Percentiles rank a stretch among this genome's conserved stretches.
These are phyloP conservation scores for Colletotrichum endophyticum DNA, from an alignment of 2,329 filamentous ascomycete genomes.

Conservation along the genomic window DNA sequence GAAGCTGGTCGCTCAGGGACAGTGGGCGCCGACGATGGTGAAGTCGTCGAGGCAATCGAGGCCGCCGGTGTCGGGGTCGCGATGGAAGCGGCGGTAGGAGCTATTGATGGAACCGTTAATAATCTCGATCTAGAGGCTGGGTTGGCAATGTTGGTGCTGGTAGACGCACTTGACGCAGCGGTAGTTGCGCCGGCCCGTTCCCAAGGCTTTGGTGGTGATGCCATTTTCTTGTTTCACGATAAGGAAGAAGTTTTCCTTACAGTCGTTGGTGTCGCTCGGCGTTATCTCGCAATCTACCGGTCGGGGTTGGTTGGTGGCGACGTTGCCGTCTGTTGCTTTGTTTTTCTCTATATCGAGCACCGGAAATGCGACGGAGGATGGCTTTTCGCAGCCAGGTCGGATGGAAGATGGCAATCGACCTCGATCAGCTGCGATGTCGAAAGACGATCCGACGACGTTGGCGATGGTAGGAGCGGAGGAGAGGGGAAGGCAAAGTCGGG, in stretches of 20 bases:
- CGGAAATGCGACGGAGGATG: background rate
- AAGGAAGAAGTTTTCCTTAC: conserved; percentile 17
- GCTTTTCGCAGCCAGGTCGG: background rate
- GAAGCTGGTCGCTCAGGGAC: conserved; percentile 83
- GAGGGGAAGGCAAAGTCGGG: background rate
- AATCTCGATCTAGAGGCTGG: conserved; percentile 5
- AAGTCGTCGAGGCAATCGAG: conserved; percentile 33
- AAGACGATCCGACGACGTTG: background rate
- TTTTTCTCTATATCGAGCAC: background rate
- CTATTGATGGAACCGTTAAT: conserved; percentile 25
- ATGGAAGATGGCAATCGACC: background rate
- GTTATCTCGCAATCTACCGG: conserved; percentile 18
- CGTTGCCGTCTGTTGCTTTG: background rate
- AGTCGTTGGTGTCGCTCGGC: conserved; percentile 1
- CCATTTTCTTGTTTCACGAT: conserved; percentile 45
- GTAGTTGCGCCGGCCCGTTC: conserved; percentile 75
- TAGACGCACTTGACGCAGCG: conserved; percentile 50
- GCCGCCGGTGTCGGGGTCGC: conserved; percentile 44
- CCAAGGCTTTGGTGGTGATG: conserved; percentile 97
- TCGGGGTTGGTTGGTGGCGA: conserved; percentile 8
- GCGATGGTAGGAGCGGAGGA: background rate
- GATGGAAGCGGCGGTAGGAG: conserved; percentile 44
- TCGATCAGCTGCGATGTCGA: background rate
- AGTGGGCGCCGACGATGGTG: conserved; percentile 58
- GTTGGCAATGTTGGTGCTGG: conserved; percentile 1